Evolutionary conservation across 2,329 filamentous ascomycete genomes (phyloP).

Genomic region (Apiospora aurea): DNA sequence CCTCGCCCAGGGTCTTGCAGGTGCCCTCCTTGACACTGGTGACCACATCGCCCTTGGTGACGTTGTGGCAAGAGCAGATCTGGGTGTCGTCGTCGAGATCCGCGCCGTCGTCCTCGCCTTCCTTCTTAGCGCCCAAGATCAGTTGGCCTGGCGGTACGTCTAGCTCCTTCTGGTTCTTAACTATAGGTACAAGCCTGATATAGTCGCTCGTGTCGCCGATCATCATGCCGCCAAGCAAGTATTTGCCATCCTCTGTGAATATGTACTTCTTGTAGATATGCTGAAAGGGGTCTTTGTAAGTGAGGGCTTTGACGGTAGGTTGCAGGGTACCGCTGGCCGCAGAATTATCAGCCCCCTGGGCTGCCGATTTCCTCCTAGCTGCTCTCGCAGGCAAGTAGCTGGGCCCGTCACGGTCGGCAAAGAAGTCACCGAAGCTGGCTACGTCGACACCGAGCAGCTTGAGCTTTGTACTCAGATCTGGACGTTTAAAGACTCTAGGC

Average conservation of each 20-base stretch:
- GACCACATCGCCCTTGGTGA: constrained; percentile 82
- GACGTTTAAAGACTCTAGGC: constrained; percentile 75
- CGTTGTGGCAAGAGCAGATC: constrained; percentile 93
- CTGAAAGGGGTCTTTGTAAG: constrained; percentile 87
- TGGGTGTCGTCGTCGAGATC: constrained; percentile 87
- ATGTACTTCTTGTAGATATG: constrained; percentile 94
- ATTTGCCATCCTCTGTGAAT: constrained; percentile 89
- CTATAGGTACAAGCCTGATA: constrained; percentile 85
- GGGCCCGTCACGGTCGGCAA: constrained; percentile 85
- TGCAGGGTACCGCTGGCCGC: constrained; percentile 62
- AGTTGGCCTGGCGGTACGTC: constrained; percentile 82
- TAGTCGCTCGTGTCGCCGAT: constrained; percentile 93
- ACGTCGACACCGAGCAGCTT: constrained; percentile 92
- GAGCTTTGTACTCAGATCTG: constrained; percentile 89
- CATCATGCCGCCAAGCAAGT: constrained; percentile 95
- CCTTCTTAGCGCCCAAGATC: constrained; percentile 79
- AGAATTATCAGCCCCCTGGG: constrained; percentile 49
- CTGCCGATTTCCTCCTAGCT: constrained; percentile 48
- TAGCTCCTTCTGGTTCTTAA: constrained; percentile 81
- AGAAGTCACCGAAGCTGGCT: constrained; percentile 93
- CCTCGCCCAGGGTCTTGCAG: constrained; percentile 81
- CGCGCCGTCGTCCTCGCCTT: constrained; percentile 75
- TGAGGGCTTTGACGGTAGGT: constrained; percentile 78
- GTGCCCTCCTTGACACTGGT: constrained; percentile 76
- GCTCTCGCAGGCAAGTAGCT: constrained; percentile 71